phyloP scores from a whole-genome alignment of 2,329 filamentous ascomycete genomes.

The Alternaria ventricosa region DNA sequence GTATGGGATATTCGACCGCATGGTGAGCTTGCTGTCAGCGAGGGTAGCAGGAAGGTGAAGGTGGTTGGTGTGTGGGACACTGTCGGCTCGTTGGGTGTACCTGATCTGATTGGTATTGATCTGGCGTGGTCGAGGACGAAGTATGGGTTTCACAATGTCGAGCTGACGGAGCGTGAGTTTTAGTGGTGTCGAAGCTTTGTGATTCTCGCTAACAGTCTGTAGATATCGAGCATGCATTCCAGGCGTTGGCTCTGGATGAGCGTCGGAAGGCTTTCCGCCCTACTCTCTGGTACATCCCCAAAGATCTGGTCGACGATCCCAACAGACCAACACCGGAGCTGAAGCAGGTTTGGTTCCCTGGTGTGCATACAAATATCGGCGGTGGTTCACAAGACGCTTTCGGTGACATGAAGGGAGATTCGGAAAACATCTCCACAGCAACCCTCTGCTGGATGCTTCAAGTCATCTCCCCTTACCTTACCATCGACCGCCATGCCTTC shows the following conservation, averaged over 20 bases:
- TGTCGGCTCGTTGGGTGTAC: conserved; percentile 54
- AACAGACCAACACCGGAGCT: conserved; percentile 42
- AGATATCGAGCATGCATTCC: conserved; percentile 61
- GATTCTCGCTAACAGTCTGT: conserved; percentile 32
- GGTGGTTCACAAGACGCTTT: conserved; percentile 51
- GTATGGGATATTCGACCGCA: conserved; percentile 47
- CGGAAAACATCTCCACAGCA: conserved; percentile 54
- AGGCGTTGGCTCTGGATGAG: conserved; percentile 63
- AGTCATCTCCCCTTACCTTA: conserved; percentile 55
- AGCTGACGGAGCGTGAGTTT: conserved; percentile 41
- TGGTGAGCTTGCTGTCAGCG: conserved; percentile 25
- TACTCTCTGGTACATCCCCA: conserved; percentile 57
- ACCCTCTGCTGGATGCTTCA: conserved; percentile 64
- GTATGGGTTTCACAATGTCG: conserved; percentile 45
- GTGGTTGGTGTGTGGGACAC: conserved; percentile 59
- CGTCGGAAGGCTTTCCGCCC: conserved; percentile 60
- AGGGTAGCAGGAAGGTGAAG: conserved; percentile 44
- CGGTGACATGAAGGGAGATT: conserved; percentile 40
- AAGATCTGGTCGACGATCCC: conserved; percentile 38
- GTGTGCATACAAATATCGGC: conserved; percentile 60
- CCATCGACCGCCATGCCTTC: conserved; percentile 54
- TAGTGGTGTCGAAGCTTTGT: not conserved
- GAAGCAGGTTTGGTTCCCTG: conserved; percentile 61
- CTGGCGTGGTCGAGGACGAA: conserved; percentile 25
- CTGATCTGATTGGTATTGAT: conserved; percentile 48